phyloP scores from a whole-genome alignment of 73 alveolate species.

The Breviolum minutum region DNA sequence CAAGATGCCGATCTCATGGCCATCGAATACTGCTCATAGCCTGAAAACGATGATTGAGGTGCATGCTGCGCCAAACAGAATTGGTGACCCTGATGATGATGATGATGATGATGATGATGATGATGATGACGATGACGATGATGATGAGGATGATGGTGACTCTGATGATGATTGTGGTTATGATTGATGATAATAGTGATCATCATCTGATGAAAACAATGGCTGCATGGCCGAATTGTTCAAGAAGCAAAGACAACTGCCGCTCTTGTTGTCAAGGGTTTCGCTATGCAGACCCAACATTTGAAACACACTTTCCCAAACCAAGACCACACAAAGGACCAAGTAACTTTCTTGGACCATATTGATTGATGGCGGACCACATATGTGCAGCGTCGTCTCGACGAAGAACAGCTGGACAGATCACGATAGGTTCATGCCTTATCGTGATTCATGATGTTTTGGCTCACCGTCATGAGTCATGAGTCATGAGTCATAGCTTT shows the following conservation, averaged over 20 bases:
- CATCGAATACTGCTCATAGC: neutral
- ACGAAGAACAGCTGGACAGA: neutral
- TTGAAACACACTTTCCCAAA: neutral
- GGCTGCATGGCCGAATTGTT: neutral
- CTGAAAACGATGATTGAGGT: neutral
- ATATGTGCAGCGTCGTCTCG: neutral
- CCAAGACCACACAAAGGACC: neutral
- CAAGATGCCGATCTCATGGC: neutral
- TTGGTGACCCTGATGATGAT: too few relatives aligned
- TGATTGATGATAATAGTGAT: too few relatives aligned
- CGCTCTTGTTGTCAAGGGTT: neutral
- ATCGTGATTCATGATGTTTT: too few relatives aligned
- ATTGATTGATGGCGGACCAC: neutral
- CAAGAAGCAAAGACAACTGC: neutral
- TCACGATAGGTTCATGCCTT: neutral
- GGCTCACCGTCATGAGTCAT: too few relatives aligned
- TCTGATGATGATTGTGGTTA: too few relatives aligned
- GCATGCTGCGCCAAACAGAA: neutral
- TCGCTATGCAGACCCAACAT: neutral
- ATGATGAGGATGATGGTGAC: too few relatives aligned
- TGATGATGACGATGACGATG: neutral
- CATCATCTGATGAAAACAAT: neutral
- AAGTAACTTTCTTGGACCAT: neutral
- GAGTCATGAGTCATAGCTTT: too few relatives aligned
- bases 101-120: neutral